Evolutionary conservation across 1,284 basidiomycete species (phyloP), one percentile per base, ranked within the genome.

Genomic region (Chondrostereum purpureum): DNA sequence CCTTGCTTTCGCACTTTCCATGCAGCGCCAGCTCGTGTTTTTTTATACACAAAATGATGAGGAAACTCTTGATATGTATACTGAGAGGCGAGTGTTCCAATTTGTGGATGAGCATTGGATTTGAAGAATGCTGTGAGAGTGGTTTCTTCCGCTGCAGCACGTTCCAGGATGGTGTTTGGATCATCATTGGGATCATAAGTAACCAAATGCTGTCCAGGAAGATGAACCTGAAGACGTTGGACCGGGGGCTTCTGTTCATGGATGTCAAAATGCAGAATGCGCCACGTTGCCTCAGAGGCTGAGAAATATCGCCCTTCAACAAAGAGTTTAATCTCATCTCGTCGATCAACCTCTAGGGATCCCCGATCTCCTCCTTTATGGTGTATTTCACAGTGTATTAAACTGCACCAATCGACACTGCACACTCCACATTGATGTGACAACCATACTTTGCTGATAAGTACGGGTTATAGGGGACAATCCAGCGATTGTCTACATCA

Each of bases 311-410:
- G 52, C 2, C 55, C 58, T 42, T 65, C 58, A 1, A 66, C 35
- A 45, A 55, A 64, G 4, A 41, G 33, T 19, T 51, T 50, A 17
- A 68, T 58, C 45, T 70, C 65, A 51, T 72, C 55, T n/a, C n/a
- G n/a, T 10, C 23, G 38, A 5, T 53, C 22, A 21, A 67, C 39
- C 42, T 65, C 52, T 3, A 71, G 36, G 3, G 64, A 58, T 0
- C 59, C 59, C 0, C 59, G 54, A 52, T 76, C 71, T 17, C 51
- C 44, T 0, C 75, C 73, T 50, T 77, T 77, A 47, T 69, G 61
- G 73, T 60, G 49, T 76, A 76, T 48, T 75, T 76, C 57, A 65
- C 63, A 4, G 66, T 46, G 48, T 75, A 76, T 49, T 75, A 72
- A 49, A 69, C 44, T 0, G 65, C 57, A 0, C 44, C 47, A 14